Percentiles rank a stretch among this genome's conserved stretches.
Evolutionary conservation across 1,139 yeast genomes (phyloP).

Genomic region (Geotrichum aggregatum): DNA sequence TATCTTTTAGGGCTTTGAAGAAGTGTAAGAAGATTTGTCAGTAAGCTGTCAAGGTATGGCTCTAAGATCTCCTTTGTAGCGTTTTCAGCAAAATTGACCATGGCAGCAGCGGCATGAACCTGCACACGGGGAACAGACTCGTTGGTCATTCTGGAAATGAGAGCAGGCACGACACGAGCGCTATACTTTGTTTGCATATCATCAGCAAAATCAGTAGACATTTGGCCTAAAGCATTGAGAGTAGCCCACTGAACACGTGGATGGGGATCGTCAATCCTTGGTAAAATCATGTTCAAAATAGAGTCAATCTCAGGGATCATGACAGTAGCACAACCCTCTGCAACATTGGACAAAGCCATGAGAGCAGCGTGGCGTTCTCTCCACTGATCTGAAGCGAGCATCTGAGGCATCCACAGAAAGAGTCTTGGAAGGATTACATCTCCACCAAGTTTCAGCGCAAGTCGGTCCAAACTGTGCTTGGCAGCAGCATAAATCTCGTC

Average conservation of each 20-base stretch:
- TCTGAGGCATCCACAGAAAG: slow-evolving; percentile 78
- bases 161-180: slow-evolving; percentile 75
- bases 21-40: slow-evolving; percentile 67
- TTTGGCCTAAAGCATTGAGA: slow-evolving; percentile 94
- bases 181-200: slow-evolving; percentile 79
- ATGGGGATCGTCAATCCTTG: slow-evolving; percentile 75
- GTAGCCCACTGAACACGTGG: slow-evolving; percentile 96
- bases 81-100: slow-evolving; percentile 90
- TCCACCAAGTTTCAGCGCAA: slow-evolving; percentile 78
- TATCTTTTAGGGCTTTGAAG: slow-evolving; percentile 83
- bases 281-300: slow-evolving; percentile 77
- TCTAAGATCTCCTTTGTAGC: slow-evolving; percentile 84
- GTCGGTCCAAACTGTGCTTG: slow-evolving; percentile 87
- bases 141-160: slow-evolving; percentile 71
- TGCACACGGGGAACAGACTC: slow-evolving; percentile 84
- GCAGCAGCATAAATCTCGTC: slow-evolving; percentile 90
- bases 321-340: slow-evolving; percentile 94
- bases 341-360: slow-evolving; percentile 94
- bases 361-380: slow-evolving; percentile 94
- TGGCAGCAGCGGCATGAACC: slow-evolving; percentile 97
- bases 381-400: slow-evolving; percentile 77
- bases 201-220: slow-evolving; percentile 96
- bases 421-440: slow-evolving; percentile 77
- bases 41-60: slow-evolving; percentile 79
- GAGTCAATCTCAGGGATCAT: slow-evolving; percentile 76